These are phyloP conservation scores for Leavenworthia alabamica DNA, from an alignment of 345 rosid species.

Conservation along the genomic window DNA sequence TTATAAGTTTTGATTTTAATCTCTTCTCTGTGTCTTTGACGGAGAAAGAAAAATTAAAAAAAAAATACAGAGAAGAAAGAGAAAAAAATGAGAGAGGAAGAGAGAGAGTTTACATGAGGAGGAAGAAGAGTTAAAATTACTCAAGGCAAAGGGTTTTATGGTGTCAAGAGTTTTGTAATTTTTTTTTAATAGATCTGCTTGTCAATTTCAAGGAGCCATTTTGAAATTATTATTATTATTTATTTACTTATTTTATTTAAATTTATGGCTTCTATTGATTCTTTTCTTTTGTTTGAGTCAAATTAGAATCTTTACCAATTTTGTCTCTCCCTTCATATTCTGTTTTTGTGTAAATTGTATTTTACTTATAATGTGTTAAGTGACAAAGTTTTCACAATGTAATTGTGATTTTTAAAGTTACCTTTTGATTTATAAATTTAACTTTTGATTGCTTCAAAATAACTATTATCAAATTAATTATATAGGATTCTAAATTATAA, in stretches of 20 bases:
- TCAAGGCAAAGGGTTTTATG: slow-evolving; percentile 46
- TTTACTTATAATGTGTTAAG: too few relatives aligned
- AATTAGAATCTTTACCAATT: slow-evolving; percentile 14
- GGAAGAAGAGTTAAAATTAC: slow-evolving; percentile 46
- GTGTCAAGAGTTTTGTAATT: slow-evolving; percentile 34
- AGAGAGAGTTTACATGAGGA: slow-evolving; percentile 26
- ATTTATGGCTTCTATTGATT: slow-evolving; percentile 30
- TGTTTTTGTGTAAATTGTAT: background rate
- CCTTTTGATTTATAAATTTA: too few relatives aligned
- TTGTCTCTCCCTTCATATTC: slow-evolving; percentile 7
- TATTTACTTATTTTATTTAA: slow-evolving; percentile 11
- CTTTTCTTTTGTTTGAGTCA: slow-evolving; percentile 24
- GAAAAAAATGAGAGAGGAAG: background rate
- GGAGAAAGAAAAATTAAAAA: slow-evolving; percentile 23
- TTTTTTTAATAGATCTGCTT: slow-evolving; percentile 51
- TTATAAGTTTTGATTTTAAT: background rate
- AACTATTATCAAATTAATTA: too few relatives aligned
- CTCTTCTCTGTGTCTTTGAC: slow-evolving; percentile 22
- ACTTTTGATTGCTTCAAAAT: too few relatives aligned
- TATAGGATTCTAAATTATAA: too few relatives aligned
- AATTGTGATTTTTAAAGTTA: background rate
- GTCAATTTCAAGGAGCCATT: slow-evolving; percentile 60
- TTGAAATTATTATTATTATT: background rate
- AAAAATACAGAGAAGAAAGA: background rate
- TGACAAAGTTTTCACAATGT: background rate